Conservation (phyloP, 495 filamentous ascomycete genomes). For the Neurospora sp. region DNA sequence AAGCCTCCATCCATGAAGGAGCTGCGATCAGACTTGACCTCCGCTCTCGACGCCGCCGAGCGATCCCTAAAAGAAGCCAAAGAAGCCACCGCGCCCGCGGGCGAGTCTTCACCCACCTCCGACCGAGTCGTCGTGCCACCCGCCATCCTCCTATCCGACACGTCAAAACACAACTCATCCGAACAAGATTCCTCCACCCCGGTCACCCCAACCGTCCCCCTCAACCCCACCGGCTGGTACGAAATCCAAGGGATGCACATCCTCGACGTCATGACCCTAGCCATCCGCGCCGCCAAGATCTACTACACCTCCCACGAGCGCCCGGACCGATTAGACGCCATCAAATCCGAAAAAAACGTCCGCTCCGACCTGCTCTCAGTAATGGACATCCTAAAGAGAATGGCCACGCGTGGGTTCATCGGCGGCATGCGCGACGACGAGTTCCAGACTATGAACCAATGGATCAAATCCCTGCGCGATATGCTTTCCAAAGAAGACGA, state of each 20-base stretch:
- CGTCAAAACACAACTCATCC: background rate
- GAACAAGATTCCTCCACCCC: background rate
- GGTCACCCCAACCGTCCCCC: background rate
- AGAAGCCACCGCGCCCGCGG: slow-evolving; percentile 18
- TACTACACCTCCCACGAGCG: slow-evolving; percentile 87
- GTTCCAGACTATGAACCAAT: slow-evolving; percentile 55
- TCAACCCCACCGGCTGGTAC: slow-evolving; percentile 47
- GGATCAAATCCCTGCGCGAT: slow-evolving; percentile 65
- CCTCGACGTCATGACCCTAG: slow-evolving; percentile 82
- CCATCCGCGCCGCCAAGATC: slow-evolving; percentile 85
- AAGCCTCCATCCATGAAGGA: slow-evolving; percentile 74
- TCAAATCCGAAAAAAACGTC: slow-evolving; percentile 75
- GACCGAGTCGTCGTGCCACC: slow-evolving; percentile 19
- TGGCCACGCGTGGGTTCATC: slow-evolving; percentile 81
- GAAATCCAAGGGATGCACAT: slow-evolving; percentile 88
- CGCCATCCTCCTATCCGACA: background rate
- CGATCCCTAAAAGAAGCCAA: slow-evolving; percentile 49
- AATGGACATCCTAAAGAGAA: slow-evolving; percentile 80
- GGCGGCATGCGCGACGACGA: slow-evolving; percentile 71
- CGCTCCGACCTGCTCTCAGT: slow-evolving; percentile 70
- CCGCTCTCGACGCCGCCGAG: slow-evolving; percentile 53
- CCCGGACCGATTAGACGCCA: slow-evolving; percentile 69
- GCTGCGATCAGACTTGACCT: slow-evolving; percentile 62
- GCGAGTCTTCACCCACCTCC: slow-evolving; percentile 1
- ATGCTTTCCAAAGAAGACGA: slow-evolving; percentile 66